Percentiles rank a stretch among this genome's conserved stretches.
Conservation (phyloP, 768 basidiomycete genomes). For the Panellus pusillus region DNA sequence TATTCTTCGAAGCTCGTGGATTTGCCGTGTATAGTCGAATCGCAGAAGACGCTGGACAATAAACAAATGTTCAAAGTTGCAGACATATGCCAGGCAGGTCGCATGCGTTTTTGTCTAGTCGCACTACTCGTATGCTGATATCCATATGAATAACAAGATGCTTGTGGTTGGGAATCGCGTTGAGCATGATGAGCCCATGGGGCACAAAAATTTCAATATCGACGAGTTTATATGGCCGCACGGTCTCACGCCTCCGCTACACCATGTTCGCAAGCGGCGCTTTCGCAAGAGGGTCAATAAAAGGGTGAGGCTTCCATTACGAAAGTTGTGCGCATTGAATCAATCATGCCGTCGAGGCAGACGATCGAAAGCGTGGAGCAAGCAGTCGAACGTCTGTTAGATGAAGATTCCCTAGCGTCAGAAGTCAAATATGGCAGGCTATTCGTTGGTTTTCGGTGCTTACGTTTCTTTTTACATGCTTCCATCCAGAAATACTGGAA, state of each 20-base stretch:
- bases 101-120: slow-evolving; percentile 31
- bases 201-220: slow-evolving; percentile 75
- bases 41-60: slow-evolving; percentile 93
- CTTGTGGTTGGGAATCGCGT: slow-evolving; percentile 81
- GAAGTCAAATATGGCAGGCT: slow-evolving; percentile 75
- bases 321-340: neutral
- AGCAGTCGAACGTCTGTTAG: slow-evolving; percentile 85
- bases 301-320: slow-evolving; percentile 48
- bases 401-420: slow-evolving; percentile 72
- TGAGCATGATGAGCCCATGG: slow-evolving; percentile 65
- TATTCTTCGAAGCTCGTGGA: slow-evolving; percentile 96
- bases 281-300: slow-evolving; percentile 89
- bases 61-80: slow-evolving; percentile 99
- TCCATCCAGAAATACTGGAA: slow-evolving; percentile 69
- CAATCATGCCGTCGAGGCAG: slow-evolving; percentile 34
- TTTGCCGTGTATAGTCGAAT: slow-evolving; percentile 89
- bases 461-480: neutral
- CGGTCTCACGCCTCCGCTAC: slow-evolving; percentile 90
- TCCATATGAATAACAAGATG: slow-evolving; percentile 58
- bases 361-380: slow-evolving; percentile 94
- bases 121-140: slow-evolving; percentile 16
- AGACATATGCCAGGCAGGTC: slow-evolving; percentile 85
- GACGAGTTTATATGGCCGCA: slow-evolving; percentile 98
- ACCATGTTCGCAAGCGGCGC: slow-evolving; percentile 85
- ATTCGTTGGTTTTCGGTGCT: neutral